Evolutionary conservation across 225 moss, liverwort and hornwort genomes (phyloP).

Genomic region (Bryoerythrophyllum caledonicum): DNA sequence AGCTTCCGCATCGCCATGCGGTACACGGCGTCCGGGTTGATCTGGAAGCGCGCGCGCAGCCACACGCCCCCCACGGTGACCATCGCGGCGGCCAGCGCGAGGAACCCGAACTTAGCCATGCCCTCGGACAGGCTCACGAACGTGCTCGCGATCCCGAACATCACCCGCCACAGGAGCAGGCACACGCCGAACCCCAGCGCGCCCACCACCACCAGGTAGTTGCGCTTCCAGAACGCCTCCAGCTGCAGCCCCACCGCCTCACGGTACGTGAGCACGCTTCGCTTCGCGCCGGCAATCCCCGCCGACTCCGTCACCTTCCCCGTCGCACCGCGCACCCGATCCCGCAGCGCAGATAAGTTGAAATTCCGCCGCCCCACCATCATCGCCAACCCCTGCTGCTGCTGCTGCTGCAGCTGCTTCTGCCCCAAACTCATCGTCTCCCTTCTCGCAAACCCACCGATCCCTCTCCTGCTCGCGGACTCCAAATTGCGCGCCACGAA

Average conservation of each 20-base stretch:
- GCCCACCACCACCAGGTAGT: slow-evolving; percentile 79
- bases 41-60: slow-evolving; percentile 58
- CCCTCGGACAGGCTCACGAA: slow-evolving; percentile 95
- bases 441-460: slow-evolving; percentile 25
- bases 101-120: slow-evolving; percentile 95
- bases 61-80: slow-evolving; percentile 78
- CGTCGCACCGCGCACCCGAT: slow-evolving; percentile 36
- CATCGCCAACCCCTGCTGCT: slow-evolving; percentile 29
- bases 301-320: slow-evolving; percentile 44
- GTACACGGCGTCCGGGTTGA: slow-evolving; percentile 92
- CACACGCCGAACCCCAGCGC: slow-evolving; percentile 68
- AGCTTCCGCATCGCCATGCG: slow-evolving; percentile 91
- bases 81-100: slow-evolving; percentile 90
- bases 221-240: slow-evolving; percentile 97
- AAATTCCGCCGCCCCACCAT: slow-evolving; percentile 39
- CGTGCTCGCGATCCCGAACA: slow-evolving; percentile 95
- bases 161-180: slow-evolving; percentile 84
- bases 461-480: slow-evolving; percentile 26
- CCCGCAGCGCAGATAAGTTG: slow-evolving; percentile 39
- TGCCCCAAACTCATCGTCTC: slow-evolving; percentile 22
- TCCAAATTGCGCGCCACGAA: slow-evolving; percentile 17
- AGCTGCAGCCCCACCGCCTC: slow-evolving; percentile 82
- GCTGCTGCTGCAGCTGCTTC: slow-evolving; percentile 23
- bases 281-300: slow-evolving; percentile 25
- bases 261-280: slow-evolving; percentile 49